phyloP scores from a whole-genome alignment of 768 basidiomycete genomes.

The Crepidotus variabilis region DNA sequence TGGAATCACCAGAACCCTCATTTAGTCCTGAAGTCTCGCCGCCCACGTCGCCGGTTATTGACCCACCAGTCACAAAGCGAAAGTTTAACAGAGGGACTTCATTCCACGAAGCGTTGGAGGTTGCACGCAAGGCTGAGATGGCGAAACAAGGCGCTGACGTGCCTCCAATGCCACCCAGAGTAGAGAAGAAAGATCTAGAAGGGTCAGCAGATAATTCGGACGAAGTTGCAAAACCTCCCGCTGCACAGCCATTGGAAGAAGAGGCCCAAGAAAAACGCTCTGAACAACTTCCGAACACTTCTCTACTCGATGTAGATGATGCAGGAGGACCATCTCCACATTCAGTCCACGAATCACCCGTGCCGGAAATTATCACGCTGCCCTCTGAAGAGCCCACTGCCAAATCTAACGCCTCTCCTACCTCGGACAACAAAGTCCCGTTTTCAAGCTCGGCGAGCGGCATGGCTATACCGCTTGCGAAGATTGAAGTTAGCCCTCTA shows the following conservation, averaged over 20 bases:
- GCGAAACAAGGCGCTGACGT: constrained; percentile 17
- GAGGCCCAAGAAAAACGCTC: no score
- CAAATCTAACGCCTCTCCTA: background rate
- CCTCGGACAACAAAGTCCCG: no score
- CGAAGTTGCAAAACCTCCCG: background rate
- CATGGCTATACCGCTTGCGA: no score
- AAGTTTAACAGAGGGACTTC: constrained; percentile 25
- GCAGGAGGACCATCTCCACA: background rate
- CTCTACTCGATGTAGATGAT: no score
- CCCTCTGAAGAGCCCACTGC: background rate
- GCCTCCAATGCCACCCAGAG: background rate
- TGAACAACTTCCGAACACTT: no score
- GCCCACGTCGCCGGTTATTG: constrained; percentile 15
- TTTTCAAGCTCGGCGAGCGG: no score
- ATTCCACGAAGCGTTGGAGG: constrained; percentile 37
- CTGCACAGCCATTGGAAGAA: background rate
- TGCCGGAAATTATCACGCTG: background rate
- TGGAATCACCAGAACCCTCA: constrained; percentile 18
- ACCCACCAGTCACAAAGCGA: constrained; percentile 13
- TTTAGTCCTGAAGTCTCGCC: constrained; percentile 8
- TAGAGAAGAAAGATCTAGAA: background rate
- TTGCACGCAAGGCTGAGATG: constrained; percentile 34
- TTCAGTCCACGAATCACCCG: constrained; percentile 8
- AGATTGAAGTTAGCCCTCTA: constrained; percentile 9
- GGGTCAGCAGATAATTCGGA: background rate